Evolutionary conservation across 768 basidiomycete species (phyloP), one percentile per base, ranked within the genome.

Genomic region (Gyrodon lividus): DNA sequence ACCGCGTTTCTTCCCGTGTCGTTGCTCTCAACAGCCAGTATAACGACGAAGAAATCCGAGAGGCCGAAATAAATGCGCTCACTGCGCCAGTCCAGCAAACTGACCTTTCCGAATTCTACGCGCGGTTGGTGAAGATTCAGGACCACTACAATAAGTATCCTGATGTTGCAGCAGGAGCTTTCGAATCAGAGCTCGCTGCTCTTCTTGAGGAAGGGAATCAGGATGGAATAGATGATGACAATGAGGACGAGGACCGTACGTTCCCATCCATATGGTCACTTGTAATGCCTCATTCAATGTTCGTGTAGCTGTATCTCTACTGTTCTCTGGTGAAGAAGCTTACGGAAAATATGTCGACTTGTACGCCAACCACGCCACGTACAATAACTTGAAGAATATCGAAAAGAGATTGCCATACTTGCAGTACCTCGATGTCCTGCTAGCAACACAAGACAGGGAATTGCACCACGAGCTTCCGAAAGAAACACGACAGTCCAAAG

Each of bases 61-160:
- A 83, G 52, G 70, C 74, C n/a, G 90, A 92, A 67, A 71, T 84
- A 14, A 77, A 85, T 38, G 59, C 76, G 12, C 71, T 92, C 6
- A 86, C 88, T 33, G 75, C 80, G 10, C 71, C 82, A 14, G 55
- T 73, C 4, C 77, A 81, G 59, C 79, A 79, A 42, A 81, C 83
- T 70, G 82, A 98, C 72, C 78, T 98, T 46, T 84, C 87, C 42
- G 92, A 96, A 71, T 99, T 99, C 76, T 98, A 99, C 75, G 77
- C 86, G 70, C 87, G 97, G 75, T 86, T 98, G 78, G 86, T 84
- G 66, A 93, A 90, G 81, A 85, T 98, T 72, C 92, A 95, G 75
- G 93, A 95, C 68, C 92, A 96, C 81, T 86, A 98, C 79, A 81
- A 80, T 73, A 92, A 92, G 77, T 94, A 98, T 79, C 94, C 94